A percentile compares a stretch with the other conserved stretches of the same genome.
Evolutionary conservation across 257 asterid species (phyloP).

Genomic region (Mitragyna speciosa): DNA sequence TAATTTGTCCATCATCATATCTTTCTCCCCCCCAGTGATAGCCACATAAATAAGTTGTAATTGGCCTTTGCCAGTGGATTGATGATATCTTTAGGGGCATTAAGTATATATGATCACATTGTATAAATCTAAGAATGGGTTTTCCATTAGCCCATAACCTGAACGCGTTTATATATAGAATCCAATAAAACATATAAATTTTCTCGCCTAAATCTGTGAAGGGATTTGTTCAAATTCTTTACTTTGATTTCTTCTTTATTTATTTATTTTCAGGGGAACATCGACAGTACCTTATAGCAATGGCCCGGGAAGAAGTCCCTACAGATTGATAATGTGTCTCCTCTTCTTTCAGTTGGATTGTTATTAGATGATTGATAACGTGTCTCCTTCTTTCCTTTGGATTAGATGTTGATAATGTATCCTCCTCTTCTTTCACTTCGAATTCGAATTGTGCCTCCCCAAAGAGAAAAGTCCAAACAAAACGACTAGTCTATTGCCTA

Average conservation of each 20-base stretch:
- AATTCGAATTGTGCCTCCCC: not conserved
- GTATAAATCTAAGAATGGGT: too few species aligned
- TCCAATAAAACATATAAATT: too few species aligned
- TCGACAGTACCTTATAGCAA: not conserved
- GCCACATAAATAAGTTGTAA: not conserved
- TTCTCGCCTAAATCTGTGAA: not conserved
- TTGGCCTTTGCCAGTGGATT: not conserved
- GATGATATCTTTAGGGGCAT: not conserved
- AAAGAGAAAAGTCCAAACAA: not conserved
- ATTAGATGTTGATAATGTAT: too few species aligned
- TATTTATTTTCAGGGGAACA: not conserved
- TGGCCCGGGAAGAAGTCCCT: not conserved
- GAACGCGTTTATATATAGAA: too few species aligned
- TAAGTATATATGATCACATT: too few species aligned
- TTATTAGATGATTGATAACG: too few species aligned
- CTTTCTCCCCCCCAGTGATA: too few species aligned
- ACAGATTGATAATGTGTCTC: not conserved
- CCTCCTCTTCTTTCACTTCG: not conserved
- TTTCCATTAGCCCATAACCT: too few species aligned
- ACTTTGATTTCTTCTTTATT: too few species aligned
- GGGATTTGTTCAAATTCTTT: not conserved
- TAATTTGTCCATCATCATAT: too few species aligned
- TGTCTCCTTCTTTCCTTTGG: too few species aligned
- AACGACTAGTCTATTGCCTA: not conserved
- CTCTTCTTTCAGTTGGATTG: too few species aligned